Evolutionary conservation across 2,329 filamentous ascomycete genomes (phyloP), one percentile per base, ranked within the genome.

Genomic region (Diaporthe nobilis): DNA sequence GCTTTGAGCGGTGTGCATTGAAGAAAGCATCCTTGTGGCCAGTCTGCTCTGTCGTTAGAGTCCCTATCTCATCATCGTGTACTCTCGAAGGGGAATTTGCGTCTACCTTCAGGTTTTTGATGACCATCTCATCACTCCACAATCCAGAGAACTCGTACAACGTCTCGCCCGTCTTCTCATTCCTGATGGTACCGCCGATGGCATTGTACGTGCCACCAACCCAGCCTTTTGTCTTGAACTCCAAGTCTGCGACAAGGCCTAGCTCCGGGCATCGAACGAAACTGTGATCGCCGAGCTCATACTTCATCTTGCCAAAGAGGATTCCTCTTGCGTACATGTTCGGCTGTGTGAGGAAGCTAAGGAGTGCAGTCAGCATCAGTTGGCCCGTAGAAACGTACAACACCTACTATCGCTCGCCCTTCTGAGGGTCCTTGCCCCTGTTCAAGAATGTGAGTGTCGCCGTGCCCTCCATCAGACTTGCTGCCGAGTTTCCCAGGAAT

Each of bases 291-390:
- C 96, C 97, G 10, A 99, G 91, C 86, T 99, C 97, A 85, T 98
- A 99, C 85, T 98, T 98, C 97, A 99, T 98, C 85, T 98, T 98
- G 65, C 97, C 97, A 81, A 99, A 98, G 12, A 99, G 88, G 76
- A 99, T 98, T 49, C 97, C 96, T 77, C 97, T 92, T 31, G 96
- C 97, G 84, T 99, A 99, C 95, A 99, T 99, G 87, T 99, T 99
- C 25, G 97, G 97, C 82, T 99, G 97, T 6, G 97, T 98, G 71
- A 98, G 86, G 81, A 97, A 94, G 85, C 95, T 97, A 31, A 5
- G 79, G 73, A 75, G 44, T 28, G 37, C n/a, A 20, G 75, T 81
- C 49, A 81, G 79, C 20, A 28, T 44, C 25, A n/a, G 25, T 15
- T 53, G 13, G 22, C 22, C 8, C 20, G 25, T 42, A 10, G 58